These are phyloP conservation scores for Neopestalotiopsis clavispora DNA, from an alignment of 2,329 filamentous ascomycete species.

Conservation along the genomic window DNA sequence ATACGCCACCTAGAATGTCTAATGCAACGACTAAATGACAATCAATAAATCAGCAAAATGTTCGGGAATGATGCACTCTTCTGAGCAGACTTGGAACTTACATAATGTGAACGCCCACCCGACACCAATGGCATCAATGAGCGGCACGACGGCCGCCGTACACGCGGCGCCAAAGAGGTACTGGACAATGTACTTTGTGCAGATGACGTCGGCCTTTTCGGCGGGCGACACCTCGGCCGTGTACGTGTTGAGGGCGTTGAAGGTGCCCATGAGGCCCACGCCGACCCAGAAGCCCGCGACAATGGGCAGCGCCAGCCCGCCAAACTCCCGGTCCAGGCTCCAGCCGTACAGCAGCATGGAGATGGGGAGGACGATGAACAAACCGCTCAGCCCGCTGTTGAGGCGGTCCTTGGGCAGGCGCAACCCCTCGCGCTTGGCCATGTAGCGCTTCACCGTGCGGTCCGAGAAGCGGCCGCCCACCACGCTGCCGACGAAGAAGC, in stretches of 20 bases:
- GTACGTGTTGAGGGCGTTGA: constrained; percentile 24
- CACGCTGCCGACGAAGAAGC: constrained; percentile 72
- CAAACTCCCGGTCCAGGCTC: constrained; percentile 58
- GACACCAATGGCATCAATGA: constrained; percentile 35
- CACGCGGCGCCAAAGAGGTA: constrained; percentile 32
- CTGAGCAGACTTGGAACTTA: not conserved
- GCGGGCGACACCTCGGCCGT: constrained; percentile 18
- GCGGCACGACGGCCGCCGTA: constrained; percentile 31
- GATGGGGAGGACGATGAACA: constrained; percentile 61
- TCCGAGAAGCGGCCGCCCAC: constrained; percentile 76
- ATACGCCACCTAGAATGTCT: constrained; percentile 7
- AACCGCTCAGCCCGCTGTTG: constrained; percentile 60
- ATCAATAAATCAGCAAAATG: not conserved
- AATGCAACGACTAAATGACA: not conserved
- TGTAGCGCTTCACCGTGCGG: constrained; percentile 67
- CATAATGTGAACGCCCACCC: constrained; percentile 21
- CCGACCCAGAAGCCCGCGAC: constrained; percentile 20
- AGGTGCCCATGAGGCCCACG: constrained; percentile 19
- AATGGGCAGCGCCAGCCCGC: constrained; percentile 51
- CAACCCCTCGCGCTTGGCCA: constrained; percentile 58
- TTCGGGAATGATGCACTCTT: not conserved
- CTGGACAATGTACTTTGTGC: constrained; percentile 38
- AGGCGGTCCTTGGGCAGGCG: constrained; percentile 74
- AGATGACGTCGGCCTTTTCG: constrained; percentile 29
- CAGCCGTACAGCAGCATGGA: constrained; percentile 73